Conservation (phyloP, 2,329 filamentous ascomycete genomes). For the Podosphaera aphanis region DNA sequence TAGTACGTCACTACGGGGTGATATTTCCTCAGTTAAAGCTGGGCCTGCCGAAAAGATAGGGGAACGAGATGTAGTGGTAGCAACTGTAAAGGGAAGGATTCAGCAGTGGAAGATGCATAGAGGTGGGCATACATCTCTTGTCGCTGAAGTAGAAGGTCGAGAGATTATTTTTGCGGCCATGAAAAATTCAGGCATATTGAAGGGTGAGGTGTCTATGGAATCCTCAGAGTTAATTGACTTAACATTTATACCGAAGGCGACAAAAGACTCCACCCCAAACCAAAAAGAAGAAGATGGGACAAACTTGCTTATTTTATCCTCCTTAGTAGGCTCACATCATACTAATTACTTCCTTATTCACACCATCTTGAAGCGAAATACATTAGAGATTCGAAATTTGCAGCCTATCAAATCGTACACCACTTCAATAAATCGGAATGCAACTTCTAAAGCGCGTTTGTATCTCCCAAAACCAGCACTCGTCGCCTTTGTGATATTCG, state of each 20-base stretch:
- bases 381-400: slow-evolving; percentile 36
- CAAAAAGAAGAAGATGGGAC: slow-evolving; percentile 28
- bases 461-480: slow-evolving; percentile 58
- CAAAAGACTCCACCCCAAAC: slow-evolving; percentile 22
- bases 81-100: slow-evolving; percentile 53
- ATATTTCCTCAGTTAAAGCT: slow-evolving; percentile 59
- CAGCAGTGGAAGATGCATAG: slow-evolving; percentile 78
- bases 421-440: slow-evolving; percentile 21
- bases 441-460: slow-evolving; percentile 34
- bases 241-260: slow-evolving; percentile 36
- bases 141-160: slow-evolving; percentile 47
- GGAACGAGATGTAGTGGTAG: slow-evolving; percentile 63
- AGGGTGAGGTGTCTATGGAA: slow-evolving; percentile 26
- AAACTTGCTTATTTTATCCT: slow-evolving; percentile 37
- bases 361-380: slow-evolving; percentile 31
- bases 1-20: slow-evolving; percentile 44
- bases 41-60: slow-evolving; percentile 50
- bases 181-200: slow-evolving; percentile 26
- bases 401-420: slow-evolving; percentile 44
- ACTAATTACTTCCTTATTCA: slow-evolving; percentile 58
- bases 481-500: slow-evolving; percentile 63
- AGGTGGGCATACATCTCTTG: slow-evolving; percentile 57
- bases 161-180: slow-evolving; percentile 40
- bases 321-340: slow-evolving; percentile 26
- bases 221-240: slow-evolving; percentile 62